Evolutionary conservation across 371 early-diverging fungal genomes (phyloP).

Genomic region (Enteropsectra breve): DNA sequence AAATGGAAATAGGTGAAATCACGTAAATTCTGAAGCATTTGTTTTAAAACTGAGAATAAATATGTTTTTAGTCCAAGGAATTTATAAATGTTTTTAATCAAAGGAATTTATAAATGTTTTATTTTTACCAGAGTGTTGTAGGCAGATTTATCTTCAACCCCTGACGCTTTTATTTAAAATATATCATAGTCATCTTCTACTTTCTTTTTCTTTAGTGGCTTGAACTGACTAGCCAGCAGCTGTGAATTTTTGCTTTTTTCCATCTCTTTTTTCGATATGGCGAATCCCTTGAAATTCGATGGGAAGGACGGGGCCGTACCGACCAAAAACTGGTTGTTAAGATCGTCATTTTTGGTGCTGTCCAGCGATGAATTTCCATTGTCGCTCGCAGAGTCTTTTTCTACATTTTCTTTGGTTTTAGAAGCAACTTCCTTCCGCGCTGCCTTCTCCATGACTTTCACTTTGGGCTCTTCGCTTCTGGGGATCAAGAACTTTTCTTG

Average conservation of each 20-base stretch:
- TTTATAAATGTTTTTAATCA: too few relatives aligned
- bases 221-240: neutral
- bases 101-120: too few relatives aligned
- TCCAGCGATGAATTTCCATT: too few relatives aligned
- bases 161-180: neutral
- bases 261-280: neutral
- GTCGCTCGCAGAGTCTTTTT: too few relatives aligned
- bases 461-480: neutral
- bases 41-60: too few relatives aligned
- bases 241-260: neutral
- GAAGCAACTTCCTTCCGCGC: too few relatives aligned
- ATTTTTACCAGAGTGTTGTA: too few relatives aligned
- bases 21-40: too few relatives aligned
- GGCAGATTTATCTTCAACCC: neutral
- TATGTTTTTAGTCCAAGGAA: too few relatives aligned
- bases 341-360: neutral
- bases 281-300: constrained; percentile 12
- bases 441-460: too few relatives aligned
- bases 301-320: neutral
- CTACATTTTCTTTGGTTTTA: too few relatives aligned
- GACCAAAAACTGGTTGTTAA: constrained; percentile 4
- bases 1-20: too few relatives aligned
- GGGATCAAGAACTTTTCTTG: neutral
- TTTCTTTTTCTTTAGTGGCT: constrained; percentile 14
- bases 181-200: neutral